These are phyloP conservation scores for Papiliotrema flavescens DNA, from an alignment of 1,284 basidiomycete species.

Conservation along the genomic window DNA sequence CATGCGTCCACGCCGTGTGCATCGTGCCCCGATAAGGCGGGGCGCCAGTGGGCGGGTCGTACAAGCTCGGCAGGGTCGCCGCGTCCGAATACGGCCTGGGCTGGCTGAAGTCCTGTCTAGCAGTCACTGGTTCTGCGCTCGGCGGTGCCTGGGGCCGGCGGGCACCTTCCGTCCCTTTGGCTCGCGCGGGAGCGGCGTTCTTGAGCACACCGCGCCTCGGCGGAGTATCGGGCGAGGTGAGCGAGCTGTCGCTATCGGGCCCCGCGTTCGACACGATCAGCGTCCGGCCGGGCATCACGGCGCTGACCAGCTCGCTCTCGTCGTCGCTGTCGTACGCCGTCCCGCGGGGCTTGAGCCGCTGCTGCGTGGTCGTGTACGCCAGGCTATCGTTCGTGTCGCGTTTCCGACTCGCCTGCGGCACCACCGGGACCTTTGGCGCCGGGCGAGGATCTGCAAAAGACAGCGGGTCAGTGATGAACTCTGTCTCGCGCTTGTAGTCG, in stretches of 20 bases:
- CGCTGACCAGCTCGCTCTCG: neutral
- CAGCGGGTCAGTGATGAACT: constrained; percentile 6
- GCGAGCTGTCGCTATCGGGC: neutral
- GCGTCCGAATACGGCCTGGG: constrained; percentile 5
- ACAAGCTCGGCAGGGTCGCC: constrained; percentile 6
- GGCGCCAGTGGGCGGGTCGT: constrained; percentile 8
- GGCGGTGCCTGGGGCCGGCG: too few relatives aligned
- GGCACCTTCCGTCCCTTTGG: too few relatives aligned
- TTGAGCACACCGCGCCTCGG: neutral
- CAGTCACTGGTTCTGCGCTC: neutral
- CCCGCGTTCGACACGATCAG: neutral
- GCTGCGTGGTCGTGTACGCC: constrained; percentile 3
- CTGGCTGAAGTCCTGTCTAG: constrained; percentile 7
- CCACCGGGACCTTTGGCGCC: constrained; percentile 2
- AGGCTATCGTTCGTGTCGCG: neutral
- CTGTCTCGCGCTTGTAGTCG: constrained; percentile 3
- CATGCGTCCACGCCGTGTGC: neutral
- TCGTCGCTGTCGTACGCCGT: neutral
- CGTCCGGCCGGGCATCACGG: neutral
- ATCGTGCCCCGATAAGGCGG: neutral
- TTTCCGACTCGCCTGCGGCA: neutral
- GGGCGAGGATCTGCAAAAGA: constrained; percentile 4
- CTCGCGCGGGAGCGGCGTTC: too few relatives aligned
- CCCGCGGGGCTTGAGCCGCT: neutral
- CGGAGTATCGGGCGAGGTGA: neutral